Evolutionary conservation across 768 basidiomycete genomes (phyloP), one percentile per base, ranked within the genome.

Genomic region (Naganishia antarctica): DNA sequence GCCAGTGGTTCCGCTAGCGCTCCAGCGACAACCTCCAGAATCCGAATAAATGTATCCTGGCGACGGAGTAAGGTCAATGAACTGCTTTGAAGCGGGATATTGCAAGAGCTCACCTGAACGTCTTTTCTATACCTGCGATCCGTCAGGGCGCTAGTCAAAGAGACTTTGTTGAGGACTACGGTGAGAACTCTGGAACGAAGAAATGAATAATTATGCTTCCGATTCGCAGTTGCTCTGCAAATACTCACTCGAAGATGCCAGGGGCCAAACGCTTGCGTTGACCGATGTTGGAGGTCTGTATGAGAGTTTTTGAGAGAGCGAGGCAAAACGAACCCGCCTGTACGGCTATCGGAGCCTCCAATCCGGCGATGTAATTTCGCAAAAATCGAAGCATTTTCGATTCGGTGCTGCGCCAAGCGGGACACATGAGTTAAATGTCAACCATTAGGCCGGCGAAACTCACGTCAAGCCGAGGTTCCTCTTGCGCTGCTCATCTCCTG

Each of bases 301-400:
- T 25, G 18, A 47, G 59, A n/a, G 44, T 40, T 23, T 53, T 53
- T 16, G 46, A 18, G 11, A 41, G 21, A 9, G 34, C 49, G 2
- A 66, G 41, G 23, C 40, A 43, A 21, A 62, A 32, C 2, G 47
- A 43, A 21, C 51, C 26, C 12, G 61, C 88, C 78, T 98, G 96
- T 12, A 92, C 81, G 3, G 90, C 93, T 37, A 96, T 80, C 0
- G 96, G 90, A 0, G 91, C 90, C 76, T 98, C 96, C 44, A 98
- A 77, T 11, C 86, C 84, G 18, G 79, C 79, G 29, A 97, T 75
- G 73, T 98, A 98, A 61, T 85, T 85, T 72, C 97, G 91, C 48
- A 98, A 80, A 74, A 97, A 98, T 31, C 82, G 84, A 2, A 75
- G 50, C 25, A 53, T 51, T 4, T 63, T 63, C 16, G 62, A 16